Evolutionary conservation across 148 eudicot genomes (phyloP).

Genomic region (Arbutus unedo): DNA sequence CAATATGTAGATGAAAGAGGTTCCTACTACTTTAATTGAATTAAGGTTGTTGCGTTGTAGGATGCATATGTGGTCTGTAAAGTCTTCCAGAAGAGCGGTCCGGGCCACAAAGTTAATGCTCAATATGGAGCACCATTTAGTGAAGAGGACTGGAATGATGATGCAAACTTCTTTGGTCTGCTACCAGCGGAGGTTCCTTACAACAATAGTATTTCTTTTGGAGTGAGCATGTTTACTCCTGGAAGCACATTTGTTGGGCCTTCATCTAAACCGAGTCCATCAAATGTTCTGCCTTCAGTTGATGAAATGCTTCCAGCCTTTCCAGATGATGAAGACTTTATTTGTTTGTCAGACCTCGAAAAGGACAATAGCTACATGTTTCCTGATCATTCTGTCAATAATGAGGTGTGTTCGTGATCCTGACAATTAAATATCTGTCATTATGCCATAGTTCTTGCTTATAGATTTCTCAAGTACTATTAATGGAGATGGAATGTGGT

Average conservation of each 20-base stretch:
- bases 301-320: conserved; percentile 5
- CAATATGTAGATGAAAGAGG: neutral
- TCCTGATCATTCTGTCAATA: neutral
- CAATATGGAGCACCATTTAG: conserved; percentile 67
- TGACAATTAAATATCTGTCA: neutral
- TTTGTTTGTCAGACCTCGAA: conserved; percentile 14
- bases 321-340: conserved; percentile 20
- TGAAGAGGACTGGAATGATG: conserved; percentile 71
- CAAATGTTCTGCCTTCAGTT: conserved; percentile 12
- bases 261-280: conserved; percentile 17
- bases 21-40: neutral
- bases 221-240: neutral
- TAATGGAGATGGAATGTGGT: neutral
- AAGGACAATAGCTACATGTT: conserved; percentile 17
- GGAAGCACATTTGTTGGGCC: conserved; percentile 5
- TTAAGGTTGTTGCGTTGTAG: conserved; percentile 17
- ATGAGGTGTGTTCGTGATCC: conserved; percentile 16
- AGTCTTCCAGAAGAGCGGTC: conserved; percentile 61
- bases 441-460: neutral
- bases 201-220: conserved; percentile 12
- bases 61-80: conserved; percentile 57
- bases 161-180: conserved; percentile 22
- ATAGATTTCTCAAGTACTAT: neutral
- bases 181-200: neutral
- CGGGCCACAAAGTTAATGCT: conserved; percentile 64